A percentile compares a stretch with the other conserved stretches of the same genome.
Evolutionary conservation across 2,329 filamentous ascomycete genomes (phyloP).

Genomic region (Periconia sp.): DNA sequence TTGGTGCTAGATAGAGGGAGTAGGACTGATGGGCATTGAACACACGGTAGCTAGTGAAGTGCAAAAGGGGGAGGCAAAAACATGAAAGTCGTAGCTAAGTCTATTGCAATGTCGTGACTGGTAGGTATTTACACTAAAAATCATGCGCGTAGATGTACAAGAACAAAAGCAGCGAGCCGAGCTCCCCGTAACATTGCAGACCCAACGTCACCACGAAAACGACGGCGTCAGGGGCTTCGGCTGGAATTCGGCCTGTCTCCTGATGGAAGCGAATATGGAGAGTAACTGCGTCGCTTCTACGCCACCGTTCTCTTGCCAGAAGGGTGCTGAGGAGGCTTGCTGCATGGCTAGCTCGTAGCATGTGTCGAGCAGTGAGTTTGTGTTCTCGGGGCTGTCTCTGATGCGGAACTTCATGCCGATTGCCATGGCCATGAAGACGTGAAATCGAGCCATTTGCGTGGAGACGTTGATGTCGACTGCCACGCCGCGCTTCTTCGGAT

Average conservation of each 20-base stretch:
- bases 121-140: no score
- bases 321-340: constrained; percentile 33
- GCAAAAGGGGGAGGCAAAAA: no score
- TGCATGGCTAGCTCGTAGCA: constrained; percentile 47
- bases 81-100: no score
- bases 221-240: constrained; percentile 33
- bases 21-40: no score
- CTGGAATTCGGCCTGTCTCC: constrained; percentile 23
- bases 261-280: constrained; percentile 38
- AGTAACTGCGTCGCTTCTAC: constrained; percentile 41
- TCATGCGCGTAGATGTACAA: no score
- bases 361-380: constrained; percentile 40
- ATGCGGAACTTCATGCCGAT: constrained; percentile 44
- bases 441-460: constrained; percentile 41
- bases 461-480: constrained; percentile 27
- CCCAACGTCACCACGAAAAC: constrained; percentile 41
- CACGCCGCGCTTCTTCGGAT: constrained; percentile 21
- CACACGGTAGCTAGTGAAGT: no score
- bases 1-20: no score
- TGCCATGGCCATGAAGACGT: constrained; percentile 45
- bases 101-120: no score
- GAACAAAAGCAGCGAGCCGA: no score
- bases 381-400: constrained; percentile 32
- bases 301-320: constrained; percentile 42
- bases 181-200: no score